Evolutionary conservation across 371 early-diverging fungal genomes (phyloP).

Genomic region (Rhizopus microsporus): DNA sequence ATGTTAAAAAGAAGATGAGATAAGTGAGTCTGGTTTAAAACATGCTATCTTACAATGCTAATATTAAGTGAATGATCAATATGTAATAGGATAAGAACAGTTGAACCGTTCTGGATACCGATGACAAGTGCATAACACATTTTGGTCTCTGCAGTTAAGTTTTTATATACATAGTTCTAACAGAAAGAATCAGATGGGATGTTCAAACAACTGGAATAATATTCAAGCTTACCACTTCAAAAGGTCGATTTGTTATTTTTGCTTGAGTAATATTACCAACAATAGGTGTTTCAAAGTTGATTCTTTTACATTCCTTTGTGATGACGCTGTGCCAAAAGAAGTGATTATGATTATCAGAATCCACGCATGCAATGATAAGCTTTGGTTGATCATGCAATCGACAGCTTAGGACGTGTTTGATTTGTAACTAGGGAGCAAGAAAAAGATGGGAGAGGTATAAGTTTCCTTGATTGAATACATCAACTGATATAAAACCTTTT

Average conservation of each 20-base stretch:
- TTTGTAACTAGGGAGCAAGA: not conserved
- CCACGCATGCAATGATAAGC: constrained; percentile 8
- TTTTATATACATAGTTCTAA: constrained; percentile 11
- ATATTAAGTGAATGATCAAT: not conserved
- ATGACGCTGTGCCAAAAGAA: constrained; percentile 11
- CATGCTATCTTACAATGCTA: not conserved
- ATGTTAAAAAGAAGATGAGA: not conserved
- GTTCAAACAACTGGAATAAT: not conserved
- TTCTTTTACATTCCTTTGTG: not conserved
- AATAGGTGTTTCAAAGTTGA: not conserved
- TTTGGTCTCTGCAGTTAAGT: not conserved
- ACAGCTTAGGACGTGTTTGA: constrained; percentile 8
- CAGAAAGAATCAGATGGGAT: not conserved
- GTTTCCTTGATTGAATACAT: too few relatives aligned
- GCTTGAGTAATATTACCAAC: constrained; percentile 7
- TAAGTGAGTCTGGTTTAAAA: too few relatives aligned
- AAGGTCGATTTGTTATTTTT: constrained; percentile 10
- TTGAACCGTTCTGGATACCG: constrained; percentile 3
- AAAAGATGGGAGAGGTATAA: too few relatives aligned
- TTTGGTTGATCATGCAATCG: constrained; percentile 2
- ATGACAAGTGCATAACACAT: constrained; percentile 9
- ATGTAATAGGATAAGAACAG: constrained; percentile 4
- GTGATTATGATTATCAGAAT: constrained; percentile 1
- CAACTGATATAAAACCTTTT: not conserved
- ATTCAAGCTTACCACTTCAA: constrained; percentile 13